Evolutionary conservation across 1,284 basidiomycete species (phyloP).

Genomic region (Pseudozyma tsukubaensis): DNA sequence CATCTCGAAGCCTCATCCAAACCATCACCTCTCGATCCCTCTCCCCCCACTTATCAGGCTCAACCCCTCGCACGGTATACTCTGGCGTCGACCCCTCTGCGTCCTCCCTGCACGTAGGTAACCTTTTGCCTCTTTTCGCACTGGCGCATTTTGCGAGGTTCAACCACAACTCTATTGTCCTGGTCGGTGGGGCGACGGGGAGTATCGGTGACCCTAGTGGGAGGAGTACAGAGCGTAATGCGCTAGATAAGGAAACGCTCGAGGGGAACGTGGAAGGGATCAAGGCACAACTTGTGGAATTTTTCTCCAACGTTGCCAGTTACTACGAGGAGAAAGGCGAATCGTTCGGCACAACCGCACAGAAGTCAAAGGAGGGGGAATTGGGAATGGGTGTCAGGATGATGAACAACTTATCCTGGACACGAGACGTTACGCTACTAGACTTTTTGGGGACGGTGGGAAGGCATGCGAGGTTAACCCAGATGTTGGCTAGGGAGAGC

Average conservation of each 20-base stretch:
- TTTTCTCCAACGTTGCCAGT: conserved; percentile 77
- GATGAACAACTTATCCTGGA: conserved; percentile 89
- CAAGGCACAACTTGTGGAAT: conserved; percentile 76
- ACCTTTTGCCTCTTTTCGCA: conserved; percentile 87
- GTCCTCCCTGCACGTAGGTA: conserved; percentile 87
- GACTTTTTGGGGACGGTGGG: conserved; percentile 88
- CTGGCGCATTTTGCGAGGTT: conserved; percentile 86
- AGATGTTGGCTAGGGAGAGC: conserved; percentile 91
- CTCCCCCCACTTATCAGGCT: conserved; percentile 18
- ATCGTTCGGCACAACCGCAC: neutral
- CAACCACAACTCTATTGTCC: conserved; percentile 75
- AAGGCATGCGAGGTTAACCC: conserved; percentile 82
- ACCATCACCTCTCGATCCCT: conserved; percentile 51
- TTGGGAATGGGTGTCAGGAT: conserved; percentile 34
- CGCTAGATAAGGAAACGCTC: conserved; percentile 75
- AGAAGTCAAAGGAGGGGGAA: conserved; percentile 3
- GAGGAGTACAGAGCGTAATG: conserved; percentile 82
- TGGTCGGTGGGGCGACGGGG: conserved; percentile 90
- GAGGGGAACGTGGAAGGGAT: conserved; percentile 79
- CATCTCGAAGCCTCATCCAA: conserved; percentile 44
- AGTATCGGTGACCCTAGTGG: conserved; percentile 97
- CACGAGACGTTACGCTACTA: conserved; percentile 78
- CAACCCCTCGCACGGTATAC: conserved; percentile 75
- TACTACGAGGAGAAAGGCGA: conserved; percentile 67
- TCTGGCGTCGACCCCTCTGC: conserved; percentile 94